Base-by-base conservation (phyloP, 192 early-diverging fungal species). In the Haplosporangium gracile region DNA sequence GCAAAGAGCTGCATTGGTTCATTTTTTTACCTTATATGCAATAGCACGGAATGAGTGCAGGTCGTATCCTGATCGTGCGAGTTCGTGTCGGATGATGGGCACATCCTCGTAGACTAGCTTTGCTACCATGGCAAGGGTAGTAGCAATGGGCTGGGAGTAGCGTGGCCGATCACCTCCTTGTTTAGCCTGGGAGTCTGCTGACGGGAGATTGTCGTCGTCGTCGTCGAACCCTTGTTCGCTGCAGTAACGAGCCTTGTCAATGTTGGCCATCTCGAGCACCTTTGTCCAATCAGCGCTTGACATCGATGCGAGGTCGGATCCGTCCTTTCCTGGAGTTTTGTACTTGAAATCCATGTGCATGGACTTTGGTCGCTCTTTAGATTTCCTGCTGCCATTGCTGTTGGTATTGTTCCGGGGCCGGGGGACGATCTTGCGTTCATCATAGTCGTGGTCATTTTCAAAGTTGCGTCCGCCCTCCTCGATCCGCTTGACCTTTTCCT, bases 21-120 rank as follows among this genome's bases (percentile, higher is more conserved):
- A n/a, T n/a, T 40, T 15, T 65, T 39, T 53, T 89, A 91, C 90
- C 87, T 80, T 91, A 57, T 91, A 92, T 39, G 88, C 91, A 55
- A 92, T 86, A 2, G 91, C 87, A 53, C 85, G 73, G 72, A 92
- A 92, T 0, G 91, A 89, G 5, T 88, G 82, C 13, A 91, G 70
- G 75, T 92, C 90, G 80, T 89, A 92, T 34, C 91, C 91, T 38
- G 89, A 85, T 34, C 76, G 77, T 39, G 88, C 74, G 15, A 92
- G 82, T 49, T 92, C 91, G 74, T 90, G 90, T 29, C 86, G 78
- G 39, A 92, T 91, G 13, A 92, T 81, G 16, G 86, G 82, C 18
- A 92, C 83, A 43, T 92, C 88, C 60, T 92, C 91, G 69, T 92
- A 92, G 2, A 80, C 89, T 0, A 92, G 70, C 53, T 91, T 91